Conservation (phyloP, 176 grass and related monocot species). For the Ananas comosus region DNA sequence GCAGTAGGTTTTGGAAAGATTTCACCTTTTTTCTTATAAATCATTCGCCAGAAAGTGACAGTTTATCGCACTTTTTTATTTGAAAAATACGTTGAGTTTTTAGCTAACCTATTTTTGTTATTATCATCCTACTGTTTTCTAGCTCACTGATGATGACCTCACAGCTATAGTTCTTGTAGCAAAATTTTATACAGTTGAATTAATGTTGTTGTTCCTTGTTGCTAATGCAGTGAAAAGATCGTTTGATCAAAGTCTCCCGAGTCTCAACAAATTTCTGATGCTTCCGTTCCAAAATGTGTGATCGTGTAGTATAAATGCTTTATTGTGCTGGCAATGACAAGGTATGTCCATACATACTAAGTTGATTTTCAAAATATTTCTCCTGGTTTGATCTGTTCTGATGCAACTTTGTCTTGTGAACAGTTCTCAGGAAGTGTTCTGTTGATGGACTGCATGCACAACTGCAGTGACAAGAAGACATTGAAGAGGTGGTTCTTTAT, state of each 20-base stretch:
- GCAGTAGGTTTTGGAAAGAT: too few relatives aligned
- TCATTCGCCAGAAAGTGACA: too few relatives aligned
- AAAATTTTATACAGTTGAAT: background rate
- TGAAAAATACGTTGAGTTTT: too few relatives aligned
- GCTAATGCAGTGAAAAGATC: background rate
- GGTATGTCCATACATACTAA: background rate
- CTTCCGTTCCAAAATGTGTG: background rate
- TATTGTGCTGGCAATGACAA: conserved; percentile 1
- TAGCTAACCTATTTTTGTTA: too few relatives aligned
- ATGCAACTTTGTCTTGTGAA: background rate
- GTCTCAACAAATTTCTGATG: background rate
- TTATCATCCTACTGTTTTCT: too few relatives aligned
- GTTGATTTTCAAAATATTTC: background rate
- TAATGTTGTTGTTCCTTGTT: background rate
- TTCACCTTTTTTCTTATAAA: too few relatives aligned
- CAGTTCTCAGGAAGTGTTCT: conserved; percentile 33
- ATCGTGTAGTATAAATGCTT: background rate
- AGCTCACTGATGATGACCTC: too few relatives aligned
- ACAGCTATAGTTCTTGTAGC: background rate
- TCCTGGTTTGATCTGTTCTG: conserved; percentile 3
- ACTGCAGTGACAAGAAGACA: conserved; percentile 57
- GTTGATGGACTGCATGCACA: conserved; percentile 41
- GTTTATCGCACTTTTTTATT: too few relatives aligned
- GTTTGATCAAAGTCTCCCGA: background rate
- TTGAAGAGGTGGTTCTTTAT: conserved; percentile 71